Evolutionary conservation across 2,329 filamentous ascomycete genomes (phyloP), one percentile per base, ranked within the genome.

Genomic region (Colletotrichum graminicola): DNA sequence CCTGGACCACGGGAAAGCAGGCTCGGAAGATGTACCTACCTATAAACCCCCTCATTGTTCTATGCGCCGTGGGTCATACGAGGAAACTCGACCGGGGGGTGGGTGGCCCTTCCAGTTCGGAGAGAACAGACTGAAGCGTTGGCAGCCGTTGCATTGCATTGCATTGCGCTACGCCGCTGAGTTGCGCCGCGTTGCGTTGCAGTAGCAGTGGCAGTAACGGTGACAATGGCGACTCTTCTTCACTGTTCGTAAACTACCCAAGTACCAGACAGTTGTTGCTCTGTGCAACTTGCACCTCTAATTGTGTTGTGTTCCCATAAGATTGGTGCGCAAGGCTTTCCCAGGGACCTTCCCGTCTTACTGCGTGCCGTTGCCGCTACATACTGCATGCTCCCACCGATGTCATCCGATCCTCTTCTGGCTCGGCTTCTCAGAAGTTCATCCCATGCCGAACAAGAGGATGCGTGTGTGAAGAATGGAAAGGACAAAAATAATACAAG

Each of bases 261-360:
- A 29, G 29, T 29, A 34, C 4, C 11, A 41, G 14, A 2, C 11
- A 7, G 16, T 39, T 11, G 16, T 39, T 11, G 32, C n/a, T 39
- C 54, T 45, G 39, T 45, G 18, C 34, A 43, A 43, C 49, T 62
- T 52, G 47, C 32, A 39, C 23, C 47, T 41, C 21, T 32, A 39
- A 18, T 39, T 39, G 34, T 56, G n/a, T 54, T 32, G 6, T 63
- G 18, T 49, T 54, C n/a, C 32, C 32, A 52, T 47, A 41, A 66
- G 43, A 52, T 34, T 41, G 34, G 34, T n/a, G 43, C 36, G 43
- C 34, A 23, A 54, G 61, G 23, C 36, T 5, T 49, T 63, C 34
- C 47, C 47, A 52, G 47, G 60, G 23, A 54, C 34, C 36, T 63
- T 26, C 61, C 61, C 47, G 43, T 62, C 49, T 49, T 23, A 12